Conservation (phyloP, 2,329 filamentous ascomycete genomes). For the Phialocephala sp. region DNA sequence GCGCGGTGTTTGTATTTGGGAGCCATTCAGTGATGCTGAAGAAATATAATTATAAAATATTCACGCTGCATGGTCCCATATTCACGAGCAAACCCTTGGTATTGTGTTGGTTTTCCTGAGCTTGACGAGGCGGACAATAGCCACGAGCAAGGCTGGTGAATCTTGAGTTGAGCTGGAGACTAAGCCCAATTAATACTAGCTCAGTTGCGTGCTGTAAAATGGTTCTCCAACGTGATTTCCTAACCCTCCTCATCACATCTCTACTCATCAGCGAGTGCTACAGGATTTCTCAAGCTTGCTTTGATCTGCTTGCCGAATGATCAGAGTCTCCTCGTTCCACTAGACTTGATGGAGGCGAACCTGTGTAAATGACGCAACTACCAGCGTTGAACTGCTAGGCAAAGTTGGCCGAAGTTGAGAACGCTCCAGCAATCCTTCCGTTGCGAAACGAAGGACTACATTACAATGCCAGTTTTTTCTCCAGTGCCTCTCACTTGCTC, state of each 20-base stretch:
- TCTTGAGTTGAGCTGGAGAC: not conserved
- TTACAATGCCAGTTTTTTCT: too few species aligned
- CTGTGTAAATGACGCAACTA: too few species aligned
- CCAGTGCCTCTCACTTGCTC: too few species aligned
- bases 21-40: slow-evolving; percentile 1
- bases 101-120: not conserved
- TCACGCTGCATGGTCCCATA: too few species aligned
- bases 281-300: too few species aligned
- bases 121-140: slow-evolving; percentile 4
- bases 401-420: too few species aligned
- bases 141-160: not conserved
- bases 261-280: not conserved
- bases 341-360: too few species aligned
- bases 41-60: not conserved
- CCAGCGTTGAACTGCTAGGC: too few species aligned
- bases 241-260: not conserved
- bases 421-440: too few species aligned
- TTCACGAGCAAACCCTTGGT: not conserved
- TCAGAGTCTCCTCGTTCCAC: too few species aligned
- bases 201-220: not conserved
- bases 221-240: not conserved
- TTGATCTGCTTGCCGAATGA: too few species aligned
- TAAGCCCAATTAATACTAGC: not conserved
- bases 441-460: too few species aligned
- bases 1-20: not conserved